Evolutionary conservation across 2,329 filamentous ascomycete genomes (phyloP), one percentile per base, ranked within the genome.

Genomic region (Epichloe gansuensis): DNA sequence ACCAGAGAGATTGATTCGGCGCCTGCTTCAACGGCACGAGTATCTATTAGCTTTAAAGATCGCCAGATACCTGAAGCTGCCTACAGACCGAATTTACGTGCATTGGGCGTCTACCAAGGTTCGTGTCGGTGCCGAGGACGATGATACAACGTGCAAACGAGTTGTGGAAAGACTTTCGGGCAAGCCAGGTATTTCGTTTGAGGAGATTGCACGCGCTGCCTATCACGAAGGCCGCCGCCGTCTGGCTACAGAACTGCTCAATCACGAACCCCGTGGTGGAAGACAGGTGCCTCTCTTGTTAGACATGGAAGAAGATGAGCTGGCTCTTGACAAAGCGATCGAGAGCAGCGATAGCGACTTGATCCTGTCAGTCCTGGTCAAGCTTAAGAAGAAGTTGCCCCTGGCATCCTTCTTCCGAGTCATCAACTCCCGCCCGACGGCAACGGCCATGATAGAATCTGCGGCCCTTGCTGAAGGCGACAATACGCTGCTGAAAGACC

Each of bases 21-120:
- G 93, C 37, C 77, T 98, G 2, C 83, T 95, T 38, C 94, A 89
- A 63, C 83, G 93, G 11, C 86, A 90, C 61, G 88, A 97, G 65
- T 96, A 97, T 65, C 76, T 96, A 2, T 77, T 98, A 4, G 91
- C 93, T 0, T 78, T 98, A 21, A 86, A 89, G 47, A 82, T 98
- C 46, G 91, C 91, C 0, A 84, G 88, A 42, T 95, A 94, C 65
- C 75, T 98, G 2, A 86, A 85, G 55, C 76, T 98, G 3, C 85
- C 91, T 0, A 86, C 90, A 0, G 90, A 94, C 66, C 82, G 83
- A 51, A 95, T 98, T 54, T 95, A 96, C 62, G 89, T 95, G 1
- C 91, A 96, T 65, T 98, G 93, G 93, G 93, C 93, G 1, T 91
- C 86, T 17, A 85, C 93, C 64, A 98, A 97, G 67, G 91, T 97